Evolutionary conservation across 768 basidiomycete genomes (phyloP), one percentile per base, ranked within the genome.

Genomic region (Rhodotorula diobovata): DNA sequence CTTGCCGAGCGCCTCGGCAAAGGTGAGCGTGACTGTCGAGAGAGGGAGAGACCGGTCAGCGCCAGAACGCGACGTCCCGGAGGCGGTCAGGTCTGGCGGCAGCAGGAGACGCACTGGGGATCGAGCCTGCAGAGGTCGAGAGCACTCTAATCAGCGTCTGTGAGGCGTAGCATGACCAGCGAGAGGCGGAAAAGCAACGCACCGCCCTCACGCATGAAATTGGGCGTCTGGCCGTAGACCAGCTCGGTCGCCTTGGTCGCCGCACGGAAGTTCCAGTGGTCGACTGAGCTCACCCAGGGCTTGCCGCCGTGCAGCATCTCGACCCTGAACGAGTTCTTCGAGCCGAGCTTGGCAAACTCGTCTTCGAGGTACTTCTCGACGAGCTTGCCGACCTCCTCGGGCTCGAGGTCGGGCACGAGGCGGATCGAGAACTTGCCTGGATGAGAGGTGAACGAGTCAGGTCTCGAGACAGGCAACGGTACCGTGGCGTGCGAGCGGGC

Each of bases 341-440:
- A 88, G 60, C 87, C 86, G 54, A 96, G 83, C 81, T 91, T 92
- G 32, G 86, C 86, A 74, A 97, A 97, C 80, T 93, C 93, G 28
- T 83, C 83, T 70, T 88, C 73, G 63, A 97, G 79, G 81, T 91
- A 90, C 20, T 83, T 79, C 50, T 83, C 80, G 51, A 95, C 93
- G 56, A 91, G 83, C 18, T 86, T 86, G 71, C 88, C 85, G 72
- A 94, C 85, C 23, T 80, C 80, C 14, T 88, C 89, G 4, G 93
- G 90, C 0, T 88, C 89, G 80, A 95, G 90, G 61, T 92, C 88
- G 14, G 94, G 93, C 0, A 96, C 93, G 39, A 80, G 89, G 84
- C 94, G 90, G 80, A 98, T 90, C 77, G 91, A 93, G 84, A 96
- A 98, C 81, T 96, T 96, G 55, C 93, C 93, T 46, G 85, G 4